Base-by-base conservation (phyloP, 2,329 filamentous ascomycete species). In the Botrytis squamosa region DNA sequence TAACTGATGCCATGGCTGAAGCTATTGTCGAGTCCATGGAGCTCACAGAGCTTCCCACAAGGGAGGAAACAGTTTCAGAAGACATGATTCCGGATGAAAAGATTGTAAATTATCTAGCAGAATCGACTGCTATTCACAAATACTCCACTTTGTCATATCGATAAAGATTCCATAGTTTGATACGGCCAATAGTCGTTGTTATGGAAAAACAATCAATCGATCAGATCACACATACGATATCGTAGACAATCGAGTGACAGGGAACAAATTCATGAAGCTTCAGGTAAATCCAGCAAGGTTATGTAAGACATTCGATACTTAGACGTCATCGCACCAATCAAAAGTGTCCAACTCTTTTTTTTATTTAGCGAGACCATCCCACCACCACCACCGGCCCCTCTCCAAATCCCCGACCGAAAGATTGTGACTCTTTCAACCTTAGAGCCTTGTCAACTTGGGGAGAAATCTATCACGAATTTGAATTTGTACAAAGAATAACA, bases 1-100 rank as follows among this genome's bases (percentile, higher is more conserved):
- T 77, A 52, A 74, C 75, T 46, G 76, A 29, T 64, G 76, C 75
- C 72, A 77, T 36, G 16, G 74, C 62, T 29, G 77, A 77, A 60
- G 76, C 72, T 36, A 75, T 73, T 49, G 74, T 74, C 33, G 78
- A 72, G 62, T 73, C 76, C 78, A 79, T 77, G 65, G 73, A 75
- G 71, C 59, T 74, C 44, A 75, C 62, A 72, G 76, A 75, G 75
- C 77, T 77, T 75, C 75, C 71, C 20, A 74, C 55, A 57, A 74
- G 65, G 22, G 78, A 76, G 49, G 77, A 75, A 66, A 76, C 57
- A 25, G 78, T 71, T 70, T 75, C 73, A 46, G 77, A 76, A 60
- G 71, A 64, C 66, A 70, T 73, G 42, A 10, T 44, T 38, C 52
- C 16, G 33, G 16, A 14, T 33, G 29, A 8, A 29, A 70, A 59